Evolutionary conservation across 495 filamentous ascomycete genomes (phyloP).

Genomic region (Xylaria venustula): DNA sequence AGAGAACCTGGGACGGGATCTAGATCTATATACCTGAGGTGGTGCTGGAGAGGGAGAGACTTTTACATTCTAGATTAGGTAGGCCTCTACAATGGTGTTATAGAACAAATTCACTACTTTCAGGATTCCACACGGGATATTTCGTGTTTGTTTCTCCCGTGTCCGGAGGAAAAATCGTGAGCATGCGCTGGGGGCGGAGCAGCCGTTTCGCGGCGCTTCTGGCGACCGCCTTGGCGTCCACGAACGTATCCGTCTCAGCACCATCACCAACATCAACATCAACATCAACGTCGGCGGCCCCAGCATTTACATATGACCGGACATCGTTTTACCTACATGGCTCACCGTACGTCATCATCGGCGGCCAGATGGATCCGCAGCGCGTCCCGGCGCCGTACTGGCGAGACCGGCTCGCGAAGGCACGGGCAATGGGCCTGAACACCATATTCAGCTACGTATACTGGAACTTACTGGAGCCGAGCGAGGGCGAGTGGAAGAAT

Average conservation of each 20-base stretch:
- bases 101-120: no score
- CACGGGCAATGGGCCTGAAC: constrained; percentile 46
- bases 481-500: constrained; percentile 31
- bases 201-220: constrained; percentile 1
- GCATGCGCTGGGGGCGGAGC: constrained; percentile 7
- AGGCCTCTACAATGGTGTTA: background rate
- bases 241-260: background rate
- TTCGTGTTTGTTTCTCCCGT: background rate
- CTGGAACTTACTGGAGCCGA: constrained; percentile 47
- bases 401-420: constrained; percentile 40
- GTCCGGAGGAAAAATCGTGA: background rate
- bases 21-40: no score
- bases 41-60: no score
- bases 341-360: constrained; percentile 43
- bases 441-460: constrained; percentile 50
- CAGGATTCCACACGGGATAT: no score
- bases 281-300: background rate
- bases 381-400: constrained; percentile 43
- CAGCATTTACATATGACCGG: constrained; percentile 26
- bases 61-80: no score
- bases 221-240: background rate
- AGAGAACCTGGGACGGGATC: no score
- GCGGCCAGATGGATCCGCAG: constrained; percentile 52
- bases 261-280: background rate
- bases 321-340: constrained; percentile 43